Evolutionary conservation across 2,329 filamentous ascomycete species (phyloP).

Genomic region (Emmonsia crescens): DNA sequence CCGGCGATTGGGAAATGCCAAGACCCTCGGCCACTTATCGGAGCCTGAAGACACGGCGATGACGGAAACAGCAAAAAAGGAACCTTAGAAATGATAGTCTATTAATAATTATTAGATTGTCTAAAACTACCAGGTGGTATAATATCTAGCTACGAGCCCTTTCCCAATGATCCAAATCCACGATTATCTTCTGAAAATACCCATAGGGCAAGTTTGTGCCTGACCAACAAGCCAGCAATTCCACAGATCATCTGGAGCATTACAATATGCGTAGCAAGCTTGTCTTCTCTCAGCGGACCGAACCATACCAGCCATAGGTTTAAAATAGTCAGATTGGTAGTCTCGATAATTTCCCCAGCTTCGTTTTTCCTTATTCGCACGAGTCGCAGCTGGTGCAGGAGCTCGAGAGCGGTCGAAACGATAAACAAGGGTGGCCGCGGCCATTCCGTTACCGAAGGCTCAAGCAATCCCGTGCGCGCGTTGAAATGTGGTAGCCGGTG

Average conservation of each 20-base stretch:
- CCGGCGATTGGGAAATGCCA: background rate
- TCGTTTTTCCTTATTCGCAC: conserved; percentile 57
- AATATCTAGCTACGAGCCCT: conserved; percentile 6
- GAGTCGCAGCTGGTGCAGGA: conserved; percentile 58
- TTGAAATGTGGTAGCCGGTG: conserved; percentile 89
- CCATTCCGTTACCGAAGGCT: conserved; percentile 77
- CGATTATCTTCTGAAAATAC: conserved; percentile 84
- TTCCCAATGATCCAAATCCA: conserved; percentile 17
- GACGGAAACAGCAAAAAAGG: background rate
- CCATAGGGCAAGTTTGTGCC: conserved; percentile 75
- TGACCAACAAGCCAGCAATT: conserved; percentile 69
- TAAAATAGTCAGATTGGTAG: conserved; percentile 81
- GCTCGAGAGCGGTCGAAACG: conserved; percentile 52
- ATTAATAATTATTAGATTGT: background rate
- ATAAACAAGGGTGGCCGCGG: conserved; percentile 55
- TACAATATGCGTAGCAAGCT: conserved; percentile 67
- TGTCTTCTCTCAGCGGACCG: conserved; percentile 79
- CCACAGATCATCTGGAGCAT: conserved; percentile 67
- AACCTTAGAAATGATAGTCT: background rate
- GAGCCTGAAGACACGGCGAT: conserved; percentile 1
- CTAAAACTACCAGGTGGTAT: background rate
- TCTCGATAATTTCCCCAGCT: conserved; percentile 62
- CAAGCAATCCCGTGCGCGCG: conserved; percentile 68
- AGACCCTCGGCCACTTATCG: conserved; percentile 3
- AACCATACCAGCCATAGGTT: conserved; percentile 97